phyloP scores from a whole-genome alignment of 139 green algal species.

The Ostreobium quekettii region DNA sequence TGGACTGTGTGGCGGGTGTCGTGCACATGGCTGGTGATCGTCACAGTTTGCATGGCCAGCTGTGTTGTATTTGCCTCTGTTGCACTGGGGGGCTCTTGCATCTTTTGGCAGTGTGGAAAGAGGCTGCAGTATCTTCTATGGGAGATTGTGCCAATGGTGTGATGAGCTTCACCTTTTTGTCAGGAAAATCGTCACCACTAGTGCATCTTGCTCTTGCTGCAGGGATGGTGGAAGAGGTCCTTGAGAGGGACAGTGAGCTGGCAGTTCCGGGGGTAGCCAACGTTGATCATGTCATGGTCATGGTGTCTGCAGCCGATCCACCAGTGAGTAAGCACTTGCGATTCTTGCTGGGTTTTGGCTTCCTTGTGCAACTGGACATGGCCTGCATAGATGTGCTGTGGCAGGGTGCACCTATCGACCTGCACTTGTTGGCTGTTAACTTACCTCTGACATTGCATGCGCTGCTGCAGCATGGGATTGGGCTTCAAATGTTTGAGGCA shows the following conservation, averaged over 20 bases:
- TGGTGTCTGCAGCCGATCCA: constrained; percentile 71
- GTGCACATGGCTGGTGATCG: background rate
- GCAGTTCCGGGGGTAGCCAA: constrained; percentile 83
- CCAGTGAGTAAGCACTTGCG: constrained; percentile 29
- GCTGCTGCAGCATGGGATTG: no score
- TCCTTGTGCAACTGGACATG: background rate
- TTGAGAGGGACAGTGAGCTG: constrained; percentile 51
- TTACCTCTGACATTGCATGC: no score
- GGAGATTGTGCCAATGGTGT: no score
- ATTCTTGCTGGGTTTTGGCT: background rate
- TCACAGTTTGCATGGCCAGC: background rate
- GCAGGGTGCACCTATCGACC: no score
- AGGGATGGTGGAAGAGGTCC: constrained; percentile 67
- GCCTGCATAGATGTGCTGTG: no score
- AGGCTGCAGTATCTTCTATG: no score
- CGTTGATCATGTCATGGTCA: constrained; percentile 79
- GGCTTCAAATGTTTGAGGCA: no score
- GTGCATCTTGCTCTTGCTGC: background rate
- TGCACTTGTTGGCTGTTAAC: no score
- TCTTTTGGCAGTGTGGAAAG: no score
- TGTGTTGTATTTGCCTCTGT: no score
- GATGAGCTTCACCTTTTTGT: background rate
- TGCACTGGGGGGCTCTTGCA: no score
- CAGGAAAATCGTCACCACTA: background rate
- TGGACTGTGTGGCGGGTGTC: no score